Conservation (phyloP, 1,284 basidiomycete species). For the Ganoderma sp. region DNA sequence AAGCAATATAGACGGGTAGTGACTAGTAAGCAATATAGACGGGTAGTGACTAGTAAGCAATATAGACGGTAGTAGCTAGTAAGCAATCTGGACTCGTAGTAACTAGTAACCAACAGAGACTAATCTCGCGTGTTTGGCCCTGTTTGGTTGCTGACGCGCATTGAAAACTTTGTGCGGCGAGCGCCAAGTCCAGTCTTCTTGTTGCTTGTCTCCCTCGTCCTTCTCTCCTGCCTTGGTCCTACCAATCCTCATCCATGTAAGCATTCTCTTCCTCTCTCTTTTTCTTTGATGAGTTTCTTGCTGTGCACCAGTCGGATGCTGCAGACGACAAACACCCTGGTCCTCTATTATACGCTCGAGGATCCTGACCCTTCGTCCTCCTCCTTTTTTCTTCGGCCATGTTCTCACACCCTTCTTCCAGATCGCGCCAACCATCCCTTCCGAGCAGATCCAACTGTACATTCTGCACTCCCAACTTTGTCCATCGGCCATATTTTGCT, state of each 20-base stretch:
- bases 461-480: too few relatives aligned
- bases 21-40: too few relatives aligned
- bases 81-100: too few relatives aligned
- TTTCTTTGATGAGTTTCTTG: constrained; percentile 39
- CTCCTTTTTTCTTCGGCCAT: background rate
- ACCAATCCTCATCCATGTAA: background rate
- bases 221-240: background rate
- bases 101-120: too few relatives aligned
- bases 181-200: background rate
- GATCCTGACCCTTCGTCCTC: constrained; percentile 32
- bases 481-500: background rate
- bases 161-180: too few relatives aligned
- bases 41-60: too few relatives aligned
- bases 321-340: constrained; percentile 38
- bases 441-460: background rate
- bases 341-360: constrained; percentile 41
- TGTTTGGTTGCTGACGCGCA: too few relatives aligned
- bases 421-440: background rate
- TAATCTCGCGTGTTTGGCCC: too few relatives aligned
- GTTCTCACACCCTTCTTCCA: background rate
- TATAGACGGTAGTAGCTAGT: too few relatives aligned
- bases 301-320: constrained; percentile 43
- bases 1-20: too few relatives aligned
- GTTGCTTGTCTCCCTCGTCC: background rate
- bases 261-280: background rate